Percentiles rank a stretch among this genome's conserved stretches.
phyloP scores from a whole-genome alignment of 2,329 filamentous ascomycete genomes.

The Elsinoe perseae region DNA sequence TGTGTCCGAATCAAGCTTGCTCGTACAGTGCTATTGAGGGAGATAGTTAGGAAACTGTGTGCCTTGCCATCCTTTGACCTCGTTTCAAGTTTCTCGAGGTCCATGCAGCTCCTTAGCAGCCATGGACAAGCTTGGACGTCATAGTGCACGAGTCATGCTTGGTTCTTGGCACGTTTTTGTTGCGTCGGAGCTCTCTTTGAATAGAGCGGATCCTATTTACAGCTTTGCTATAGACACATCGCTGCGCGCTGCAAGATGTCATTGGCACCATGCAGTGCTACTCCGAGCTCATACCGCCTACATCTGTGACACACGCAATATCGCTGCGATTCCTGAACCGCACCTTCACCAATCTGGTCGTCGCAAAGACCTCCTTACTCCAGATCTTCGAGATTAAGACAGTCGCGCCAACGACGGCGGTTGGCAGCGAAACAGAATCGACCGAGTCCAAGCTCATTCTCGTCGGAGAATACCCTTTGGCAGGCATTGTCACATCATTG shows the following conservation, averaged over 20 bases:
- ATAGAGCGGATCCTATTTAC: not conserved
- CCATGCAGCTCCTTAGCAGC: not conserved
- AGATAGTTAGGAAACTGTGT: not conserved
- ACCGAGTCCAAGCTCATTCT: conserved; percentile 69
- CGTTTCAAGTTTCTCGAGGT: conserved; percentile 1
- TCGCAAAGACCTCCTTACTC: conserved; percentile 86
- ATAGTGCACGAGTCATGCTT: not conserved
- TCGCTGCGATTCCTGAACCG: conserved; percentile 68
- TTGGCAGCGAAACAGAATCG: conserved; percentile 26
- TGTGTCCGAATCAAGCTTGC: not conserved
- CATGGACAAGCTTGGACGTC: not conserved
- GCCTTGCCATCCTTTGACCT: not conserved
- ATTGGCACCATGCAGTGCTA: conserved; percentile 77
- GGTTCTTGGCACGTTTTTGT: not conserved
- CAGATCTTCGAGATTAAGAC: conserved; percentile 72
- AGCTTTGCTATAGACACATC: not conserved
- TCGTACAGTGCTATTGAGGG: not conserved
- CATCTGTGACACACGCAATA: conserved; percentile 85
- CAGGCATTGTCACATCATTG: conserved; percentile 77
- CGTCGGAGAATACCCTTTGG: conserved; percentile 72
- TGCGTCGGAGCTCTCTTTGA: not conserved
- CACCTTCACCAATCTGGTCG: conserved; percentile 72
- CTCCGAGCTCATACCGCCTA: conserved; percentile 87
- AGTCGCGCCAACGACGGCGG: conserved; percentile 50
- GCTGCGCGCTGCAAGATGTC: not conserved